These are phyloP conservation scores for Zygnema cylindricum DNA, from an alignment of 139 green algal species.

Conservation along the genomic window DNA sequence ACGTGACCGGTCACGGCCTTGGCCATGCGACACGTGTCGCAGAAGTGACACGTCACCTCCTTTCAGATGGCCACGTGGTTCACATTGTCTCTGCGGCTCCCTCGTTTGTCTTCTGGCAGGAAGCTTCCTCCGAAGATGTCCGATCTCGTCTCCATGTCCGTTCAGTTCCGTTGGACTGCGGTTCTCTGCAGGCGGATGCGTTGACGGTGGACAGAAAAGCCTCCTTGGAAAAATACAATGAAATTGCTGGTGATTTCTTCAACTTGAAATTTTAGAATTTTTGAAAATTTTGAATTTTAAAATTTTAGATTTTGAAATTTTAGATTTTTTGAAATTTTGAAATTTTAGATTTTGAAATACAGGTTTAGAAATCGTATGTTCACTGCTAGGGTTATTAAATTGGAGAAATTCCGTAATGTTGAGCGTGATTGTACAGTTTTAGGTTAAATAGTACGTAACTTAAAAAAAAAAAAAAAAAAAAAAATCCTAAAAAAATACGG, in stretches of 20 bases:
- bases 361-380: no score
- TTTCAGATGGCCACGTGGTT: conserved; percentile 65
- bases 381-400: no score
- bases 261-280: neutral
- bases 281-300: no score
- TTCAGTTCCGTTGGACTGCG: conserved; percentile 66
- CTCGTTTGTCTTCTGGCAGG: conserved; percentile 35
- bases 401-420: no score
- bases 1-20: conserved; percentile 75
- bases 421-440: no score
- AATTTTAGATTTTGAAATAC: no score
- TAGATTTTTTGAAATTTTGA: no score
- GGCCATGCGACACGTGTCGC: conserved; percentile 73
- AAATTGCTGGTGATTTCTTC: conserved; percentile 6
- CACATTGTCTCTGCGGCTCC: conserved; percentile 65
- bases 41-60: conserved; percentile 66
- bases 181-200: conserved; percentile 72
- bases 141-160: conserved; percentile 16
- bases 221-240: conserved; percentile 59
- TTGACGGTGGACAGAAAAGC: conserved; percentile 71
- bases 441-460: no score
- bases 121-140: conserved; percentile 5
- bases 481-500: no score
- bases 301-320: no score
- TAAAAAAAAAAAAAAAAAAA: no score